Evolutionary conservation across 2,329 filamentous ascomycete genomes (phyloP), one percentile per base, ranked within the genome.

Genomic region (Domatiomyces catenatus): DNA sequence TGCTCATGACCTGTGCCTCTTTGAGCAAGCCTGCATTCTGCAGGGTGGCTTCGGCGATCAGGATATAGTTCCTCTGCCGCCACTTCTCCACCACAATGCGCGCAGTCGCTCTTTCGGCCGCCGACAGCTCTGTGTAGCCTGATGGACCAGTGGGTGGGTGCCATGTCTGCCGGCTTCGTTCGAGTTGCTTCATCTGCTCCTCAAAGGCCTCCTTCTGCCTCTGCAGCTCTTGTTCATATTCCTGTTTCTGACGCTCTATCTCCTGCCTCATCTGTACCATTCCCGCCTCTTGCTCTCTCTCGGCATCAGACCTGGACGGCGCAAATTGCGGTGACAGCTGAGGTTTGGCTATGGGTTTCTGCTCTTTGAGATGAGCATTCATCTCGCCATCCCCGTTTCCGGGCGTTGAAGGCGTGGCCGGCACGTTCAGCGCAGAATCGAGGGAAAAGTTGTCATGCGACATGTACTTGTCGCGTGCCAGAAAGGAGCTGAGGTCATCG

Each of bases 1-100:
- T 90, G 69, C 89, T 94, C 86, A 98, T 92, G 54, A 98, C 83
- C 63, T 98, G 92, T 1, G 92, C 92, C 67, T 98, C 92, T 65
- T 98, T 98, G 52, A 98, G 68, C 24, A 82, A 79, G 6, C 86
- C 81, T 2, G 90, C 90, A 64, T 94, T 83, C 62, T 94, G 88
- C 45, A 98, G 72, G 24, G 96, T 82, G 1, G 83, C 80, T 66
- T 96, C 92, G 2, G 90, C 89, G 86, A 98, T 94, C 50, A 83
- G 82, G 52, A 98, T 87, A 60, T 90, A 95, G 61, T 86, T 85
- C 26, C 86, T 81, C 58, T 83, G 76, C 54, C 81, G 80, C 92
- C 92, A 98, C 59, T 84, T 81, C 54, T 76, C 73, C 49, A 85
- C 71, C 1, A 80, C 79, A 32, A 74, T 73, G 56, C 75, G 80